Evolutionary conservation across 2,329 filamentous ascomycete genomes (phyloP).

Genomic region (Diaporthe ilicicola): DNA sequence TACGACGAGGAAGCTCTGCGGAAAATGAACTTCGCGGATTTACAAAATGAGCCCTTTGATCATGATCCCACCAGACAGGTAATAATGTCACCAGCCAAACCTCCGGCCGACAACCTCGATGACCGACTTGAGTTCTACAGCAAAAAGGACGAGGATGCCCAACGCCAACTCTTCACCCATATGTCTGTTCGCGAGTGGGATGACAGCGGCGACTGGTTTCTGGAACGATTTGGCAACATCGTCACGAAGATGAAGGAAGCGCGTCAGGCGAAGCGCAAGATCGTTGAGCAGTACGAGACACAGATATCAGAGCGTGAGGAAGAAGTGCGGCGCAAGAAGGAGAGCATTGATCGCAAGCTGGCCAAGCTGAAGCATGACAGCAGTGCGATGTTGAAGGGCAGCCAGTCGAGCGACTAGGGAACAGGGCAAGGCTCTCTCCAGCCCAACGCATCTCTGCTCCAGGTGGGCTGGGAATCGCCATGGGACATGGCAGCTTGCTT

Average conservation of each 20-base stretch:
- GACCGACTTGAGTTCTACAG: conserved; percentile 61
- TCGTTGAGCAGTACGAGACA: conserved; percentile 60
- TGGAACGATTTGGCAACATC: conserved; percentile 60
- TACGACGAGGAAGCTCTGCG: conserved; percentile 66
- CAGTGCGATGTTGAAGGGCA: conserved; percentile 62
- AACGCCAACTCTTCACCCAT: conserved; percentile 59
- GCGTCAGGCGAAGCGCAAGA: conserved; percentile 57
- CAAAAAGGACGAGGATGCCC: conserved; percentile 49
- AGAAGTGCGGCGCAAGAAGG: conserved; percentile 59
- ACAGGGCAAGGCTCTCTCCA: neutral
- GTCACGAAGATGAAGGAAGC: conserved; percentile 57
- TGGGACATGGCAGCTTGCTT: neutral
- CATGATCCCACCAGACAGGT: conserved; percentile 61
- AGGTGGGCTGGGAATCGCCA: neutral
- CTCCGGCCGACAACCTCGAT: conserved; percentile 51
- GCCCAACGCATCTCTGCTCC: neutral
- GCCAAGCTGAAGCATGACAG: conserved; percentile 65
- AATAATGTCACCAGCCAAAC: conserved; percentile 45
- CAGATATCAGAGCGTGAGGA: conserved; percentile 65
- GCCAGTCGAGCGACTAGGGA: conserved; percentile 40
- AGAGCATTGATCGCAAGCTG: conserved; percentile 64
- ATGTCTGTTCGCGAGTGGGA: conserved; percentile 68
- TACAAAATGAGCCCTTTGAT: conserved; percentile 64
- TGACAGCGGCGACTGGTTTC: conserved; percentile 67
- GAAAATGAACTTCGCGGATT: conserved; percentile 60